Base-by-base conservation (phyloP, 805 yeast species). In the Cyberlindnera japonica region DNA sequence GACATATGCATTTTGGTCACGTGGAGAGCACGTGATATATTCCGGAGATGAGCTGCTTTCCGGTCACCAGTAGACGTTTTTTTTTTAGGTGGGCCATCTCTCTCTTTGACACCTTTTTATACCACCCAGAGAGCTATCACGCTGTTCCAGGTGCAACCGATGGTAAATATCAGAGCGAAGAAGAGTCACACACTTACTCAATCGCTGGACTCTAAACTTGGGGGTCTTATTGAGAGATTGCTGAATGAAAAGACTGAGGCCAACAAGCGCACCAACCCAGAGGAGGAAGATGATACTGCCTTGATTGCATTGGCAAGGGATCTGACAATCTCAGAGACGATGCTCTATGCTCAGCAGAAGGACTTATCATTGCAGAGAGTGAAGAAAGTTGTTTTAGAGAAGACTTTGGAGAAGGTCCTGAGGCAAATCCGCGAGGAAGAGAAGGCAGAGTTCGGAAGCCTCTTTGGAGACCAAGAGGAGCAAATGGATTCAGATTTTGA, bases 341-440 rank as follows among this genome's bases (percentile, higher is more conserved):
- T 79, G n/a, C 65, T 70, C 9, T 79, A 70, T 44, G 78, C 79
- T 13, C 87, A 83, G 52, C 59, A 69, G 23, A 77, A 79, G 35
- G 95, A 88, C 47, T 64, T 78, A 27, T 74, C 81, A 23, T 66
- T 89, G 51, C 72, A 75, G 43, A 67, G 97, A 44, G 77, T 80
- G 51, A 90, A 89, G 59, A 77, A 77, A 43, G 73, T 70, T 8
- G 62, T 74, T 9, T 60, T 90, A 39, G 82, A 79, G 46, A 77
- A 79, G 48, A 70, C 85, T 4, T 73, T 87, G 3, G 84, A 78
- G 22, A 71, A 74, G 27, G 80, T 79, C 0, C 67, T 83, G 55
- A 64, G 67, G 30, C 66, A 70, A 22, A 68, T 82, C 4, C 64
- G 77, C 23, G 75, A 69, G 13, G 87, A 81, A 41, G 93, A 84